phyloP scores from a whole-genome alignment of 2,329 filamentous ascomycete species.

The Pseudofabraea citricarpa region DNA sequence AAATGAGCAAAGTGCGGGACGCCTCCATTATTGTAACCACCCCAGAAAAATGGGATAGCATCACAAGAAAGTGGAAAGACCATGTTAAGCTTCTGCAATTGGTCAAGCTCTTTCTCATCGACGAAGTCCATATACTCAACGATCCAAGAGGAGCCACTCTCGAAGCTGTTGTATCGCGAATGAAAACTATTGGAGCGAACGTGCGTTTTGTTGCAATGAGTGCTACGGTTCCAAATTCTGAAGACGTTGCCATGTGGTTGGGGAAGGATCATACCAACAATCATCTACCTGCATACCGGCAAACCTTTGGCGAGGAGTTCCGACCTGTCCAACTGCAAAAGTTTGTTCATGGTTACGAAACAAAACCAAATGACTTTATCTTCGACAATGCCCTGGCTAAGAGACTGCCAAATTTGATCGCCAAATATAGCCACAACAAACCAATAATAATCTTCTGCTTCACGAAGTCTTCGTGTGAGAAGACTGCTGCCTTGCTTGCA shows the following conservation, averaged over 20 bases:
- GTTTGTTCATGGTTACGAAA: constrained; percentile 64
- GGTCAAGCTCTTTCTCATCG: constrained; percentile 76
- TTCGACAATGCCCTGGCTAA: constrained; percentile 67
- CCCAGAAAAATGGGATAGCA: constrained; percentile 88
- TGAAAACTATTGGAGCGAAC: constrained; percentile 73
- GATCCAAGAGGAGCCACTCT: constrained; percentile 74
- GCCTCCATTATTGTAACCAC: constrained; percentile 83
- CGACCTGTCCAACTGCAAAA: constrained; percentile 74
- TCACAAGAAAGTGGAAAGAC: constrained; percentile 83
- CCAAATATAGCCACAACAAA: constrained; percentile 63
- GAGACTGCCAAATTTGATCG: constrained; percentile 62
- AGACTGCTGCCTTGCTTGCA: constrained; percentile 63
- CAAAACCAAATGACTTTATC: constrained; percentile 61
- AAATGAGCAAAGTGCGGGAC: constrained; percentile 64
- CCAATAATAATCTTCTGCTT: constrained; percentile 82
- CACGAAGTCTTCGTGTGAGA: constrained; percentile 65
- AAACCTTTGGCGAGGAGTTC: constrained; percentile 75
- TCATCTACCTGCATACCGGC: constrained; percentile 57
- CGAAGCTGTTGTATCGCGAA: constrained; percentile 79
- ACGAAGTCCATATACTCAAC: constrained; percentile 84
- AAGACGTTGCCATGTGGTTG: constrained; percentile 76
- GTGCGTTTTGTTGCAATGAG: constrained; percentile 78
- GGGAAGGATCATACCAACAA: constrained; percentile 58
- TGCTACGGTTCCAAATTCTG: constrained; percentile 77
- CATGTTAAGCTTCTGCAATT: constrained; percentile 69